Evolutionary conservation across 1,139 yeast genomes (phyloP).

Genomic region (Zygoascus meyerae): DNA sequence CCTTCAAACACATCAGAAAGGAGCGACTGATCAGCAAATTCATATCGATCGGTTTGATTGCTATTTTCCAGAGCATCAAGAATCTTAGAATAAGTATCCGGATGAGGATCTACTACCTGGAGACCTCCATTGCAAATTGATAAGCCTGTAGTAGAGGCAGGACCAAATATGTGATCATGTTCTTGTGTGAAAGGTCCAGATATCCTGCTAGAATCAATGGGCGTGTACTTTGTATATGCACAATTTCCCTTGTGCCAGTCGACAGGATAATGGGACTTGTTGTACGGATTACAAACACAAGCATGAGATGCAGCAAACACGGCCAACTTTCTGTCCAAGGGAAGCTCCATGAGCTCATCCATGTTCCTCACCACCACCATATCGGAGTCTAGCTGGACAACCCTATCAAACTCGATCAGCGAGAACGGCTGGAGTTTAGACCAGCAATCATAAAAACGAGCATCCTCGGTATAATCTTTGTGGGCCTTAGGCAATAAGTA

Average conservation of each 20-base stretch:
- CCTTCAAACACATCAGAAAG: slow-evolving; percentile 46
- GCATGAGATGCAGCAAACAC: slow-evolving; percentile 55
- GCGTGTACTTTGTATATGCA: slow-evolving; percentile 39
- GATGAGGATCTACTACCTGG: slow-evolving; percentile 42
- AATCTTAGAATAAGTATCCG: slow-evolving; percentile 36
- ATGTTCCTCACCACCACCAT: slow-evolving; percentile 49
- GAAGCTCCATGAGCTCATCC: slow-evolving; percentile 50
- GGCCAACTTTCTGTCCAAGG: slow-evolving; percentile 29
- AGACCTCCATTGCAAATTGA: slow-evolving; percentile 52
- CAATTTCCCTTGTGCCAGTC: slow-evolving; percentile 48
- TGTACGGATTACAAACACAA: slow-evolving; percentile 52
- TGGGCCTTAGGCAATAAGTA: slow-evolving; percentile 40
- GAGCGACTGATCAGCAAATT: slow-evolving; percentile 54
- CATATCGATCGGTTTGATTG: slow-evolving; percentile 37
- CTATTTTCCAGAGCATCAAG: slow-evolving; percentile 35
- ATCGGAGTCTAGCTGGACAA: slow-evolving; percentile 51
- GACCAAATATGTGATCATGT: slow-evolving; percentile 37
- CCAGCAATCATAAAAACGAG: slow-evolving; percentile 54
- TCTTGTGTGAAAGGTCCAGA: slow-evolving; percentile 15
- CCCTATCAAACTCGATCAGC: slow-evolving; percentile 43
- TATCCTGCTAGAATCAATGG: slow-evolving; percentile 6
- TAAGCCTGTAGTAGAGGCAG: slow-evolving; percentile 38
- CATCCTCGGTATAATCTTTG: slow-evolving; percentile 43
- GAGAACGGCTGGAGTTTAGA: slow-evolving; percentile 50
- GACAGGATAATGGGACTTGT: slow-evolving; percentile 46